Base-by-base conservation (phyloP, 2,329 filamentous ascomycete species). In the Xylariaceae sp. region DNA sequence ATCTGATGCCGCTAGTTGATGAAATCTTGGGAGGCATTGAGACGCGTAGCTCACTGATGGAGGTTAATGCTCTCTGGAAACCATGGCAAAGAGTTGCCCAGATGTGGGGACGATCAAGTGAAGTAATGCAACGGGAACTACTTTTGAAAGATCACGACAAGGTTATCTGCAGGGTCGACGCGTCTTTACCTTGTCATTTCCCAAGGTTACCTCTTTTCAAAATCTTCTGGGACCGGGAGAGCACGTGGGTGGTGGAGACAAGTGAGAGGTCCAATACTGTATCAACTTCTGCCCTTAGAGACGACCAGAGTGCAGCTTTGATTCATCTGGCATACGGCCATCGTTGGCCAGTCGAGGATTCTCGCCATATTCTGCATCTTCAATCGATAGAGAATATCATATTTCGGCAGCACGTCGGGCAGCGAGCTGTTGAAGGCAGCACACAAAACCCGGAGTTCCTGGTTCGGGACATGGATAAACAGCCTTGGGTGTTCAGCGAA, bases 1-100 rank as follows among this genome's bases (percentile, higher is more conserved):
- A 96, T 62, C 72, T 97, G 0, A 76, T 96, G 33, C 93, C 93
- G 7, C 73, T 80, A 11, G 71, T 70, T 48, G 70, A 75, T 2
- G 74, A 76, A n/a, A 60, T 72, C 7, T 57, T 69, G 3, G 64
- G 71, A 2, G 72, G 70, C 0, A 61, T 78, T 1, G 73, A 77
- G 27, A 66, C 67, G 2, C 72, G 77, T 1, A 64, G 64, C 2
- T 55, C 74, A 0, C 60, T 74, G 8, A 63, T 70, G 2, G 55
- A 67, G 4, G 75, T 77, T 3, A 70, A 71, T 4, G 64, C 70
- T 5, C 65, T 72, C 13, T 70, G 76, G 46, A 75, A 74, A 18
- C 81, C 81, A 0, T 85, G 82, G 81, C 50, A 54, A 0, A 46
- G 61, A 3, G 61, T 83, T 7, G 75, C 78, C 0, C 61, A 64